Conservation (phyloP, 345 rosid genomes). For the Lagerstroemia speciosa region DNA sequence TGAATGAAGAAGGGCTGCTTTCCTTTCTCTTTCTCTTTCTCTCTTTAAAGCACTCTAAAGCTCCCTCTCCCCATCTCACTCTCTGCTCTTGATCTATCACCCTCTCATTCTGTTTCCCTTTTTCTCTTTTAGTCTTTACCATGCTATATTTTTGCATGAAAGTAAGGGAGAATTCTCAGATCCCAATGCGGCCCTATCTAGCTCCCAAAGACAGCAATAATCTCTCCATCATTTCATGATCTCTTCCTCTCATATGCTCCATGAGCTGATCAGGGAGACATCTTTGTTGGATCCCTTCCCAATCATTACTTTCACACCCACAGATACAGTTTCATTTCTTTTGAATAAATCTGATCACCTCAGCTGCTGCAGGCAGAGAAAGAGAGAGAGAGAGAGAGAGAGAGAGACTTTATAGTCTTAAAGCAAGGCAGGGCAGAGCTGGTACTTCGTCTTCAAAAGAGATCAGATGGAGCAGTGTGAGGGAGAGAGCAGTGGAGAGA, state of each 20-base stretch:
- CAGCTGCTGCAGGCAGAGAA: too few species aligned
- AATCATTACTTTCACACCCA: slow-evolving; percentile 6
- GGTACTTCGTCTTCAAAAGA: background rate
- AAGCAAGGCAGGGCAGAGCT: background rate
- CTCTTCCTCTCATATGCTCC: background rate
- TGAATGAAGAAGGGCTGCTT: slow-evolving; percentile 10
- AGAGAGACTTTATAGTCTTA: slow-evolving; percentile 1
- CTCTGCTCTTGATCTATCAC: too few species aligned
- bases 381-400: too few species aligned
- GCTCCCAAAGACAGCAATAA: slow-evolving; percentile 22
- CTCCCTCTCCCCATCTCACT: background rate
- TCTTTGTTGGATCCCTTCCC: slow-evolving; percentile 8
- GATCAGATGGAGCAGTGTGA: too few species aligned
- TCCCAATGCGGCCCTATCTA: slow-evolving; percentile 30
- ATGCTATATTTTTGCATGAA: slow-evolving; percentile 25
- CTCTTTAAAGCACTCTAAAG: slow-evolving; percentile 9
- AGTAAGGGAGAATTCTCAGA: slow-evolving; percentile 60
- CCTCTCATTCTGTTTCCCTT: too few species aligned
- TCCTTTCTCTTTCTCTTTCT: background rate
- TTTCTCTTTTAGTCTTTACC: background rate
- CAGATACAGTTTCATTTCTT: background rate
- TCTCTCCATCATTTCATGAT: slow-evolving; percentile 22
- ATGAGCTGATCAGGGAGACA: background rate
- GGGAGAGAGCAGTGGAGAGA: slow-evolving; percentile 3
- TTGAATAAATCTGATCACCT: too few species aligned